A percentile compares a stretch with the other conserved stretches of the same genome.
phyloP scores from a whole-genome alignment of 2,329 filamentous ascomycete species.

The Fusarium bactridioides region DNA sequence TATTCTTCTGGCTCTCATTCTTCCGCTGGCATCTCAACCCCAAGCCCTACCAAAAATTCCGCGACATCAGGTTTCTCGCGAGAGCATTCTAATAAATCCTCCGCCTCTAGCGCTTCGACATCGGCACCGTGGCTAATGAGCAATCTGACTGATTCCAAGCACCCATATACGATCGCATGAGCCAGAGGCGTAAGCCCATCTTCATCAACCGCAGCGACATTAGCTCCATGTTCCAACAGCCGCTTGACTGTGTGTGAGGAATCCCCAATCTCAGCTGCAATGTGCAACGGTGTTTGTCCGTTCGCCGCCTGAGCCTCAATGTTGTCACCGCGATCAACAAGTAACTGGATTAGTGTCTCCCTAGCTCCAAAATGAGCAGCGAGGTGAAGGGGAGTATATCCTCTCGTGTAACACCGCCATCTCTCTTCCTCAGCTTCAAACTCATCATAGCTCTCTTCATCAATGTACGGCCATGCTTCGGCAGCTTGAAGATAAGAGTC shows the following conservation, averaged over 20 bases:
- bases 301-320: background rate
- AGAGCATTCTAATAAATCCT: background rate
- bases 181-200: background rate
- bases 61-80: background rate
- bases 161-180: background rate
- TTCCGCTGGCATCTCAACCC: background rate
- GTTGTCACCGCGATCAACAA: background rate
- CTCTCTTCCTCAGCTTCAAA: background rate
- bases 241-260: background rate
- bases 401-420: background rate
- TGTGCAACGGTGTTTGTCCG: background rate
- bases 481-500: slow-evolving; percentile 1
- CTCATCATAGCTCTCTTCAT: background rate
- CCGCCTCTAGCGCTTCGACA: background rate
- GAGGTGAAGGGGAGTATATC: background rate
- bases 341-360: background rate
- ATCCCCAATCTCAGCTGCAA: background rate
- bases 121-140: slow-evolving; percentile 1
- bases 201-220: background rate
- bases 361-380: background rate
- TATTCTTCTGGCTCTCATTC: background rate
- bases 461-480: background rate
- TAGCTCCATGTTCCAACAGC: background rate
- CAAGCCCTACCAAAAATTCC: background rate
- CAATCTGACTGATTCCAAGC: background rate